Percentiles rank a stretch among this genome's conserved stretches.
Evolutionary conservation across 2,329 filamentous ascomycete genomes (phyloP).

Genomic region (Teratosphaeria gauchensis): DNA sequence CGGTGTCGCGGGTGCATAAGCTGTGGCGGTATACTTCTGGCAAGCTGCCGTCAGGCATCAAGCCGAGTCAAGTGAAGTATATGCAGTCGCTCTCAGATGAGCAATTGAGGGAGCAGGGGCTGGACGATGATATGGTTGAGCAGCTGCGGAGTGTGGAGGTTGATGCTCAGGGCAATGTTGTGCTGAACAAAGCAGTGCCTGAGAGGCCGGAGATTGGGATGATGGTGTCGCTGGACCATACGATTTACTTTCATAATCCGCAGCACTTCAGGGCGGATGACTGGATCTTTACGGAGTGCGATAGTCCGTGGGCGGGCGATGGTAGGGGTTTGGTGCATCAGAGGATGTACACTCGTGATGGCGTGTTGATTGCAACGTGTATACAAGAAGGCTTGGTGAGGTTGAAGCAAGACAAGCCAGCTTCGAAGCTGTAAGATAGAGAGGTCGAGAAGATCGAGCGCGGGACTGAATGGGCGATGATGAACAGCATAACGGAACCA

Average conservation of each 20-base stretch:
- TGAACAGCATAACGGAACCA: neutral
- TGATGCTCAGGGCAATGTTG: slow-evolving; percentile 27
- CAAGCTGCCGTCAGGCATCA: slow-evolving; percentile 8
- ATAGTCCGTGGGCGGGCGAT: slow-evolving; percentile 70
- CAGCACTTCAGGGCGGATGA: slow-evolving; percentile 45
- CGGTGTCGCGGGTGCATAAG: slow-evolving; percentile 68
- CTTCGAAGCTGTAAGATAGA: neutral
- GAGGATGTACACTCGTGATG: slow-evolving; percentile 61
- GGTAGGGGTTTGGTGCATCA: slow-evolving; percentile 68
- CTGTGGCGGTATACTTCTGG: slow-evolving; percentile 55
- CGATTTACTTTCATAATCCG: slow-evolving; percentile 47
- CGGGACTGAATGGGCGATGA: neutral
- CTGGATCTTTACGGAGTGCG: slow-evolving; percentile 74
- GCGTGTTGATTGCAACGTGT: slow-evolving; percentile 66
- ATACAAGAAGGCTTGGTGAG: slow-evolving; percentile 51
- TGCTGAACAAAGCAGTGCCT: slow-evolving; percentile 31
- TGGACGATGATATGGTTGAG: slow-evolving; percentile 44
- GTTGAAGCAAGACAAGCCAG: neutral
- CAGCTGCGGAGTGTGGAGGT: slow-evolving; percentile 35
- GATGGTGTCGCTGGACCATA: slow-evolving; percentile 73
- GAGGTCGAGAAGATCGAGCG: neutral
- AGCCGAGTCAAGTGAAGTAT: slow-evolving; percentile 36
- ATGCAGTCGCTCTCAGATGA: slow-evolving; percentile 37
- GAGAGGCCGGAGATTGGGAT: slow-evolving; percentile 56
- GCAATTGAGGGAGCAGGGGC: slow-evolving; percentile 31